These are phyloP conservation scores for Verbena officinalis DNA, from an alignment of 257 asterid genomes.

Conservation along the genomic window DNA sequence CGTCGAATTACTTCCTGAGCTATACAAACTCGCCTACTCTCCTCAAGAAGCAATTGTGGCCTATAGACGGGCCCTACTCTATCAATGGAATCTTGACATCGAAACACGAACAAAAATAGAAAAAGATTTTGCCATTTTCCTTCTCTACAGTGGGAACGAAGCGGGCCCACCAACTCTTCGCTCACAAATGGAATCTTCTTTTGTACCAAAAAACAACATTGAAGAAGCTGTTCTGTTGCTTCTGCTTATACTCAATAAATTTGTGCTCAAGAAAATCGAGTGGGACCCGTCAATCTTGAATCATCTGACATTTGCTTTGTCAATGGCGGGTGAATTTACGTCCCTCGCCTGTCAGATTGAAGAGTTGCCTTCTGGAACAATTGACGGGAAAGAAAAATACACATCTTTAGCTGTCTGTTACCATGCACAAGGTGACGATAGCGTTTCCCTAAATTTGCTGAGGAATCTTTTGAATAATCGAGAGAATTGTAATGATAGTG, in stretches of 20 bases:
- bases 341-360: constrained; percentile 71
- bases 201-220: constrained; percentile 68
- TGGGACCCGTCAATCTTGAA: constrained; percentile 84
- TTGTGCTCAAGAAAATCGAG: constrained; percentile 37
- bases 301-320: constrained; percentile 76
- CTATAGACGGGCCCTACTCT: constrained; percentile 77
- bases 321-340: constrained; percentile 59
- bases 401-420: constrained; percentile 68
- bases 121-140: constrained; percentile 74
- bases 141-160: constrained; percentile 80
- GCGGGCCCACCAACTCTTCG: constrained; percentile 88
- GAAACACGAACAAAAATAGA: constrained; percentile 64
- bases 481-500: constrained; percentile 46
- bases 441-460: constrained; percentile 61
- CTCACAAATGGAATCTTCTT: constrained; percentile 72
- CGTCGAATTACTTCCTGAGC: constrained; percentile 87
- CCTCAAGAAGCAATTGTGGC: constrained; percentile 75
- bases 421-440: constrained; percentile 64
- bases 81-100: constrained; percentile 74
- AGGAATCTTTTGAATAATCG: constrained; percentile 62
- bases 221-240: constrained; percentile 90
- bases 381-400: constrained; percentile 53
- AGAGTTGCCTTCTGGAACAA: constrained; percentile 65
- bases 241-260: constrained; percentile 54
- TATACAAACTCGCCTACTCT: constrained; percentile 58